These are phyloP conservation scores for Xylona heveae DNA, from an alignment of 495 filamentous ascomycete genomes.

Conservation along the genomic window DNA sequence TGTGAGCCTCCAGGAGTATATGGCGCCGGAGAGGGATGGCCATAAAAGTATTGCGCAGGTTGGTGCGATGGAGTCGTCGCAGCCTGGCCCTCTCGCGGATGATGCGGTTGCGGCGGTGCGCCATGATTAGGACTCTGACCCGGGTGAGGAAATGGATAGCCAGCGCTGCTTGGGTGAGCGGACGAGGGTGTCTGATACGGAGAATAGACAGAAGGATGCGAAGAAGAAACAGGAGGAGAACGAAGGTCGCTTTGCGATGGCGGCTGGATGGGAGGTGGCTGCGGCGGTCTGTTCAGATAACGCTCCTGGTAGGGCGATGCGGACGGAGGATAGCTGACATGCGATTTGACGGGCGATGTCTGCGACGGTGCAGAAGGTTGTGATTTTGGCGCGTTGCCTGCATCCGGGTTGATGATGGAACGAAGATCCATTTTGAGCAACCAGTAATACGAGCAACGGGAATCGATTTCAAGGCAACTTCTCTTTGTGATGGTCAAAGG, in stretches of 20 bases:
- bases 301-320: slow-evolving; percentile 20
- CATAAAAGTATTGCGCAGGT: slow-evolving; percentile 4
- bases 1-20: slow-evolving; percentile 28
- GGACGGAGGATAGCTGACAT: slow-evolving; percentile 14
- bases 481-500: too few relatives aligned
- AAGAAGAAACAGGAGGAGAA: slow-evolving; percentile 20
- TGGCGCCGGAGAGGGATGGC: slow-evolving; percentile 18
- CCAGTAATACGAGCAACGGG: too few relatives aligned
- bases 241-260: slow-evolving; percentile 24
- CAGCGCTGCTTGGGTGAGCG: slow-evolving; percentile 19
- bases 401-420: slow-evolving; percentile 30
- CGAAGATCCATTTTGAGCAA: slow-evolving; percentile 42
- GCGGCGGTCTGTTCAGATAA: slow-evolving; percentile 22
- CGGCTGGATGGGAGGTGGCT: slow-evolving; percentile 27
- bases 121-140: slow-evolving; percentile 2
- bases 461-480: too few relatives aligned
- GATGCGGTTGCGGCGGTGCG: slow-evolving; percentile 21
- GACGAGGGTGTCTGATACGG: slow-evolving; percentile 29
- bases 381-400: slow-evolving; percentile 3
- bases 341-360: slow-evolving; percentile 1
- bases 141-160: slow-evolving; percentile 30
- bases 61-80: slow-evolving; percentile 7
- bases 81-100: slow-evolving; percentile 20
- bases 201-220: slow-evolving; percentile 26
- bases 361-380: background rate